These are phyloP conservation scores for Orbilia oligospora DNA, from an alignment of 2,329 filamentous ascomycete species.

Conservation along the genomic window DNA sequence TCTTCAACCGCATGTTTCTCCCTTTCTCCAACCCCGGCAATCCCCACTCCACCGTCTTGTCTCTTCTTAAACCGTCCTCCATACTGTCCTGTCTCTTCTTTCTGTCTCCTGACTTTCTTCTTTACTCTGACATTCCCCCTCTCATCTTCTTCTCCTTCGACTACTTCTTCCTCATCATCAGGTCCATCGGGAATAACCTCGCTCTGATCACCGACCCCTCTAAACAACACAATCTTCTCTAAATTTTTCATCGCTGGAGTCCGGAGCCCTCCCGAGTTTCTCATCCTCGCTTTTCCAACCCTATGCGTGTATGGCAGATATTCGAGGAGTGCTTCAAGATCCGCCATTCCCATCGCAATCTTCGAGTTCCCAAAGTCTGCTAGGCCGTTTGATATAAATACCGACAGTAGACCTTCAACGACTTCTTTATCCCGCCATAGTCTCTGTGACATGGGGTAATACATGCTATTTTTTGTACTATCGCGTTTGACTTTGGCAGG, in stretches of 20 bases:
- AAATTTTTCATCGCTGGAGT: constrained; percentile 68
- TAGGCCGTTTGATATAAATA: constrained; percentile 75
- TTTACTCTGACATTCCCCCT: constrained; percentile 58
- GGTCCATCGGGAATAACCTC: constrained; percentile 63
- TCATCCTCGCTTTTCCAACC: constrained; percentile 69
- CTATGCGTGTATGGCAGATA: constrained; percentile 86
- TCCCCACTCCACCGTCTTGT: constrained; percentile 65
- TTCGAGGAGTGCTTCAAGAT: constrained; percentile 80
- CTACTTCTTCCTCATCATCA: constrained; percentile 68
- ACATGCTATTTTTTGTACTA: constrained; percentile 77
- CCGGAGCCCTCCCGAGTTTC: constrained; percentile 62
- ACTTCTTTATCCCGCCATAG: constrained; percentile 89
- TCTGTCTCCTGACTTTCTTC: constrained; percentile 61
- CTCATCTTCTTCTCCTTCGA: constrained; percentile 67
- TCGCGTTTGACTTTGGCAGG: constrained; percentile 87
- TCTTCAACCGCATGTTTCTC: constrained; percentile 67
- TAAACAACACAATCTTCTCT: constrained; percentile 66
- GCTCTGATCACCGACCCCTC: constrained; percentile 66
- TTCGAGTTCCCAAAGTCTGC: constrained; percentile 37
- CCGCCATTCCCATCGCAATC: constrained; percentile 51
- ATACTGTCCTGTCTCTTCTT: constrained; percentile 60
- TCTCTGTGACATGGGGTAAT: constrained; percentile 87
- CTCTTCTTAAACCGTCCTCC: constrained; percentile 65
- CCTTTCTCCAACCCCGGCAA: constrained; percentile 62
- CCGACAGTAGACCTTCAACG: constrained; percentile 79